Base-by-base conservation (phyloP, 768 basidiomycete species). In the Hypholoma fasciculare region DNA sequence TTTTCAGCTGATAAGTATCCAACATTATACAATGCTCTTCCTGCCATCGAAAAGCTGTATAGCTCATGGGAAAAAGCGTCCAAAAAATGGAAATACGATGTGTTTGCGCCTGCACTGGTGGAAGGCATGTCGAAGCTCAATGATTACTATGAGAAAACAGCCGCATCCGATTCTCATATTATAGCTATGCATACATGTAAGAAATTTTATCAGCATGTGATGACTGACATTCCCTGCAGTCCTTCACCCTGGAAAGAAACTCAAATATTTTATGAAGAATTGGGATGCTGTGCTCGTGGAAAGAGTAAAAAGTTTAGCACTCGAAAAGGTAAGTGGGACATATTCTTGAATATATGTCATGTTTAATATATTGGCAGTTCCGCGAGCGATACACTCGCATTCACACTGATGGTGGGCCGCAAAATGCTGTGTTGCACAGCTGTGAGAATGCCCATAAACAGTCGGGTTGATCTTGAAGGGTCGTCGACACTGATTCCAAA, bases 91-190 rank as follows among this genome's bases (percentile, higher is more conserved):
- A 52, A 59, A 14, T 72, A 69, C 44, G 7, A 16, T 11, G 49
- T 48, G 14, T 72, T 71, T 30, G 1, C 37, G 3, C 7, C 34
- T 6, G 65, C 69, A 8, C 57, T 72, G 13, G 38, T 58, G 5
- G 61, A 61, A 9, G 69, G 56, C 3, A 43, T 58, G 48, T 39
- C 4, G 1, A 72, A 72, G 51, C 61, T 72, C 7, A 55, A 60
- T 23, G 63, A 67, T 23, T 69, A 72, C 48, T 72, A 72, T 52
- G 23, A 64, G 16, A 65, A 62, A 44, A 70, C 67, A 4, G 58
- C 67, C 0, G 59, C 59, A n/a, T 72, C 69, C 0, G 62, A 68
- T 58, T 68, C 67, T 5, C 69, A 69, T 52, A 69, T 67, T 14
- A 63, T 72, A 36, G 57, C 61, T 7, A 69, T 70, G 65, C 43